Evolutionary conservation across 768 basidiomycete species (phyloP).

Genomic region (Boletus sp.): DNA sequence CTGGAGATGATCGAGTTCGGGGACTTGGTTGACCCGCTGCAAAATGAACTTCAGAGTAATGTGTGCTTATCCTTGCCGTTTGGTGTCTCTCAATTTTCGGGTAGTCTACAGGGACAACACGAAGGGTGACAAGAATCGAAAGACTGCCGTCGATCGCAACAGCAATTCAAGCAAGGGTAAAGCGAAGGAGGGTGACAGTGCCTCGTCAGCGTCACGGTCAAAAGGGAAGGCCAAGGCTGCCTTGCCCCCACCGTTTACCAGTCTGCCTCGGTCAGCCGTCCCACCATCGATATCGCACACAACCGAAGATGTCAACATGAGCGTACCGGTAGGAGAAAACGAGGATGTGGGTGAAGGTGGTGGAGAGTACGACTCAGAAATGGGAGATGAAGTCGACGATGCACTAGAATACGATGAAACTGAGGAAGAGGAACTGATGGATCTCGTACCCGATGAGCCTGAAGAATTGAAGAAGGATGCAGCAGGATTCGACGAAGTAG

Average conservation of each 20-base stretch:
- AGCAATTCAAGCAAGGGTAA: conserved; percentile 30
- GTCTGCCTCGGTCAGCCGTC: conserved; percentile 26
- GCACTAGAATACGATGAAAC: conserved; percentile 32
- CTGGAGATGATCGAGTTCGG: conserved; percentile 75
- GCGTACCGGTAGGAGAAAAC: conserved; percentile 23
- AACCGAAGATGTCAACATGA: conserved; percentile 24
- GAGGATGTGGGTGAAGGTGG: conserved; percentile 34
- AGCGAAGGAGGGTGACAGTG: conserved; percentile 30
- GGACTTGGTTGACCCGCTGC: conserved; percentile 61
- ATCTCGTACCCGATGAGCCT: conserved; percentile 44
- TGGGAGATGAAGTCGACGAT: conserved; percentile 25
- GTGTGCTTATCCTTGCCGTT: neutral
- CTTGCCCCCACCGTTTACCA: conserved; percentile 27
- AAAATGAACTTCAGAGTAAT: conserved; percentile 62
- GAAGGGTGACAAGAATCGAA: conserved; percentile 56
- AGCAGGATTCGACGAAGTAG: conserved; percentile 34
- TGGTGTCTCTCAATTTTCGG: neutral
- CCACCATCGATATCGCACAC: conserved; percentile 29
- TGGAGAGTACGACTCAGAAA: conserved; percentile 23
- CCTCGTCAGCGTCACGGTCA: conserved; percentile 27
- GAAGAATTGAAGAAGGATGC: conserved; percentile 41
- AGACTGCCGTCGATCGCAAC: conserved; percentile 23
- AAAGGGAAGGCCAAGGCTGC: conserved; percentile 32
- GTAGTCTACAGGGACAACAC: conserved; percentile 63
- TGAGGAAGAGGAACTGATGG: conserved; percentile 40